A percentile compares a stretch with the other conserved stretches of the same genome.
phyloP scores from a whole-genome alignment of 148 eudicot genomes.

The Camellia granthamiana region DNA sequence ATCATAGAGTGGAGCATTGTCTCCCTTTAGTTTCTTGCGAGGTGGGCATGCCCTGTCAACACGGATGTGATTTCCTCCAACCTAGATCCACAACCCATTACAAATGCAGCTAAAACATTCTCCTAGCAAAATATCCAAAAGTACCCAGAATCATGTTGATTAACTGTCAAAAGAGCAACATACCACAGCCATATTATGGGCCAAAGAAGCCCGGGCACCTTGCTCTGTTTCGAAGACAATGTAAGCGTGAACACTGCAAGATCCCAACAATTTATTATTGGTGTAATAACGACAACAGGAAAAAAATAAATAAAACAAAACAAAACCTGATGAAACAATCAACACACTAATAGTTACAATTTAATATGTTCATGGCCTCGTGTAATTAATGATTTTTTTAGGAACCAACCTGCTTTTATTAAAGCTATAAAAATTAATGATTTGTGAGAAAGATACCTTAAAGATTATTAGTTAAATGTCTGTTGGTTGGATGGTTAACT shows the following conservation, averaged over 20 bases:
- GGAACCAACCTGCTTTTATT: not conserved
- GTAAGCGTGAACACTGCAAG: conserved; percentile 85
- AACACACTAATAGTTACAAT: not conserved
- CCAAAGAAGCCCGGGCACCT: conserved; percentile 82
- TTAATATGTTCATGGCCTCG: not conserved
- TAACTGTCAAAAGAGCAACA: conserved; percentile 16
- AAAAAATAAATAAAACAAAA: not conserved
- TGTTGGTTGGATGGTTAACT: not conserved
- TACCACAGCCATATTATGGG: conserved; percentile 94
- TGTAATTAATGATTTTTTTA: not conserved
- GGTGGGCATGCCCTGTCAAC: conserved; percentile 99
- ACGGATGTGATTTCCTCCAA: conserved; percentile 86
- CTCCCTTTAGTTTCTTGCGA: conserved; percentile 93
- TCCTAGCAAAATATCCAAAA: not conserved
- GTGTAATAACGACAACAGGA: not conserved
- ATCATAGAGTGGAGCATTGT: conserved; percentile 59
- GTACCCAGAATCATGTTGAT: not conserved
- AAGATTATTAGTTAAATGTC: not conserved
- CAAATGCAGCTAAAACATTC: not conserved
- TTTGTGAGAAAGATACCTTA: not conserved
- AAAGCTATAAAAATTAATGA: not conserved
- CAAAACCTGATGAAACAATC: not conserved
- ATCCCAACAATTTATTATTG: not conserved
- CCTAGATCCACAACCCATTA: conserved; percentile 36
- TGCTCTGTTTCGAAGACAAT: conserved; percentile 80